Conservation (phyloP, 495 filamentous ascomycete genomes). For the Neurospora africana region DNA sequence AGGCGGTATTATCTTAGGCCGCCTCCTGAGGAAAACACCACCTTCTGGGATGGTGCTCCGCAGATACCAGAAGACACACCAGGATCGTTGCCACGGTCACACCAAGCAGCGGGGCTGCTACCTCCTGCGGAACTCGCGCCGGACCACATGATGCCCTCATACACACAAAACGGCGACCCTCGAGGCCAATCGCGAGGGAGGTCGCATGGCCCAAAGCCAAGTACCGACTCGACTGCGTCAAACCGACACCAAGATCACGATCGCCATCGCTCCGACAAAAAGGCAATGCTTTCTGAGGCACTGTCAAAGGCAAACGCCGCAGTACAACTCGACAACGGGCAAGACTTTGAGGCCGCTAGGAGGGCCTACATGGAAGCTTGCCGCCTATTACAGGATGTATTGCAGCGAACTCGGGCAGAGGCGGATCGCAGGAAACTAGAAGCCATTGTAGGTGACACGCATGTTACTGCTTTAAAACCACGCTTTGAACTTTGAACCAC, state of each 20-base stretch:
- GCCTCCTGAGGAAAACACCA: neutral
- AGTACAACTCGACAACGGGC: slow-evolving; percentile 86
- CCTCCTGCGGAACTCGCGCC: slow-evolving; percentile 5
- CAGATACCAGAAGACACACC: slow-evolving; percentile 7
- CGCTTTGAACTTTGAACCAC: neutral
- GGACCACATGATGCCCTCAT: slow-evolving; percentile 16
- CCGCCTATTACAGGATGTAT: slow-evolving; percentile 71
- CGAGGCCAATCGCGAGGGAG: slow-evolving; percentile 40
- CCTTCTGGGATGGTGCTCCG: slow-evolving; percentile 18
- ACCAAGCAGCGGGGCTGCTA: slow-evolving; percentile 6
- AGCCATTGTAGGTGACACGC: slow-evolving; percentile 63
- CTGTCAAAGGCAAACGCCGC: slow-evolving; percentile 92
- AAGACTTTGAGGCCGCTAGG: slow-evolving; percentile 87
- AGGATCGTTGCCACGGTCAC: slow-evolving; percentile 8
- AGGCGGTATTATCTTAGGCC: neutral
- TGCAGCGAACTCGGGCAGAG: slow-evolving; percentile 65
- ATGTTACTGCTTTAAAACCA: neutral
- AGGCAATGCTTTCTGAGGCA: slow-evolving; percentile 86
- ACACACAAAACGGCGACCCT: slow-evolving; percentile 23
- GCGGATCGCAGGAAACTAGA: slow-evolving; percentile 82
- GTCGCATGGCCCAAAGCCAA: slow-evolving; percentile 33
- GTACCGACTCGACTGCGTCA: slow-evolving; percentile 25
- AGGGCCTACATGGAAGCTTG: slow-evolving; percentile 88
- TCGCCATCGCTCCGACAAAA: slow-evolving; percentile 28
- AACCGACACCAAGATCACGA: slow-evolving; percentile 10